Percentiles rank a stretch among this genome's conserved stretches.
These are phyloP conservation scores for Salvia splendens DNA, from an alignment of 257 asterid species.

Conservation along the genomic window DNA sequence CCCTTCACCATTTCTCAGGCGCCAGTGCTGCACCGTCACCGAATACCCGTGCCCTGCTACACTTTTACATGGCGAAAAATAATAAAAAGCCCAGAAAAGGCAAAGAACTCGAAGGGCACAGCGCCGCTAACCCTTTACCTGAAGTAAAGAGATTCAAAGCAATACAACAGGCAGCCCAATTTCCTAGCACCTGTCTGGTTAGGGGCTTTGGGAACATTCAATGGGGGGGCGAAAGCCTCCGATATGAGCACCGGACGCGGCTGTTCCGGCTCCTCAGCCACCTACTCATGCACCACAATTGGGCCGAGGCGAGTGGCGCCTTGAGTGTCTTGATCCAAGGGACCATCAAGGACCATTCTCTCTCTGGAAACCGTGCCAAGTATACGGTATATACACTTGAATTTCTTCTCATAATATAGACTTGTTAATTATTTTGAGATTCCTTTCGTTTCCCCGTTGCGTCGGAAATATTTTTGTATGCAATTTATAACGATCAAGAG, in stretches of 20 bases:
- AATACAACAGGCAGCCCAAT: constrained; percentile 37
- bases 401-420: neutral
- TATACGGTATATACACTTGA: constrained; percentile 48
- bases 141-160: constrained; percentile 38
- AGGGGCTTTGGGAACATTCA: constrained; percentile 46
- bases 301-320: constrained; percentile 79
- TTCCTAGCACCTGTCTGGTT: constrained; percentile 65
- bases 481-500: neutral
- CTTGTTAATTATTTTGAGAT: neutral
- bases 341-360: constrained; percentile 45
- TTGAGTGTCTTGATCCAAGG: constrained; percentile 68
- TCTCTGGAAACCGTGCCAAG: constrained; percentile 57
- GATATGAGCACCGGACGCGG: constrained; percentile 51
- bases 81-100: no score
- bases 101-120: constrained; percentile 26
- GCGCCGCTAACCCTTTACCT: constrained; percentile 22
- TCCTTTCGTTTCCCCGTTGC: neutral
- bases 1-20: no score
- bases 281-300: constrained; percentile 54
- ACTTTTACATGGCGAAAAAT: no score
- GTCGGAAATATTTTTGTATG: neutral
- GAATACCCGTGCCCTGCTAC: no score
- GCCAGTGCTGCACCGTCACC: no score
- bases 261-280: constrained; percentile 47
- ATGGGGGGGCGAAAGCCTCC: constrained; percentile 41